Evolutionary conservation across 768 basidiomycete genomes (phyloP), one percentile per base, ranked within the genome.

Genomic region (Melanogaster broomeanus): DNA sequence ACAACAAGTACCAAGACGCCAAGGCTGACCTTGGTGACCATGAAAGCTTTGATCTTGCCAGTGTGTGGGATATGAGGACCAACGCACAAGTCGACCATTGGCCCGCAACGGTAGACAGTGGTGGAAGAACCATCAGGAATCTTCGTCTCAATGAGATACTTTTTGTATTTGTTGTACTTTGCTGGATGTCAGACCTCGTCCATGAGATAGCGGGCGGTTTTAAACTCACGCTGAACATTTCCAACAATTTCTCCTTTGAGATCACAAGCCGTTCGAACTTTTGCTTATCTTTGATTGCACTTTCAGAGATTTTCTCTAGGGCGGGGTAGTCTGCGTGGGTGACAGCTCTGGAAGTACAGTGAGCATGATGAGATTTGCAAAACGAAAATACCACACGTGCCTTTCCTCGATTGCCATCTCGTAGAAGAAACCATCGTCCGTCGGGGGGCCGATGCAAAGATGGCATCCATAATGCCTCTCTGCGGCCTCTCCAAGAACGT

Each of bases 31-130:
- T 99, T 99, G 55, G 93, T 95, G 61, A 99, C 80, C 82, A 96
- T 93, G 68, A 98, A 84, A 0, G 96, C 87, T 78, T 98, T 99
- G 77, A 99, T 98, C 65, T 86, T 90, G 39, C 95, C 95, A 3
- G 97, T 98, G 72, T 98, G 93, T 12, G 97, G 96, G 52, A 99
- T 92, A 70, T 99, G 97, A 21, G 97, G 97, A 28, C 97, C 97
- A 33, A 95, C 79, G 64, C 97, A 99, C 33, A 99, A 80, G 72
- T 99, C 97, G 49, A 99, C 85, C 88, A 99, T 93, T 35, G 97
- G 95, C 30, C 97, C 97, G 67, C 97, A 98, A 45, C 96, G 90
- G 74, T 98, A 99, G 16, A 99, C 94, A 10, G 97, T 99, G 39
- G 97, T 95, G 45, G 90, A 92, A 10, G 92, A 88, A 56, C 95